A percentile compares a stretch with the other conserved stretches of the same genome.
Conservation (phyloP, 805 yeast species). For the Candida chilensis region DNA sequence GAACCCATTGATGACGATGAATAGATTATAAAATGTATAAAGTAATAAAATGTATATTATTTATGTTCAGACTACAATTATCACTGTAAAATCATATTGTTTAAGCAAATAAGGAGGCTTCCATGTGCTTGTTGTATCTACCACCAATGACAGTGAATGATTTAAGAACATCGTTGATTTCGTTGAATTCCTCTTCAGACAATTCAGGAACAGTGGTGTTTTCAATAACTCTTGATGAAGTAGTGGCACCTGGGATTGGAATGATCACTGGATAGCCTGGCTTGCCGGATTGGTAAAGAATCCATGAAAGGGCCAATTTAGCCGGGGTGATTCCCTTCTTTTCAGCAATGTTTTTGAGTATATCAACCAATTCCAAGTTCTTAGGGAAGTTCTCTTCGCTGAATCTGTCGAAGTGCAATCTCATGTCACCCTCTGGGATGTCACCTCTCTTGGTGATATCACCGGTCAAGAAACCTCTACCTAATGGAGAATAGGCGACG, state of each 20-base stretch:
- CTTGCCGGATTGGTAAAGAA: constrained; percentile 33
- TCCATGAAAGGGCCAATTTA: constrained; percentile 67
- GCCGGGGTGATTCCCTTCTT: constrained; percentile 40
- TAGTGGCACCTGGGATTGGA: constrained; percentile 78
- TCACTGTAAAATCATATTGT: too few relatives aligned
- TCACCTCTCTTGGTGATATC: constrained; percentile 31
- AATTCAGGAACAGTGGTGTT: constrained; percentile 43
- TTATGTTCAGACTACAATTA: too few relatives aligned
- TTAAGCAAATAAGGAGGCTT: not conserved
- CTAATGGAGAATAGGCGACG: constrained; percentile 77
- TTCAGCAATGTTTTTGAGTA: constrained; percentile 41
- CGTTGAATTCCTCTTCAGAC: constrained; percentile 46
- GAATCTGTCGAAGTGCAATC: constrained; percentile 47
- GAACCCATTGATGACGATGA: constrained; percentile 7
- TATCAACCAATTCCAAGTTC: constrained; percentile 41
- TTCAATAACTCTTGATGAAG: constrained; percentile 47
- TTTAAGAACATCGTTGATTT: constrained; percentile 36
- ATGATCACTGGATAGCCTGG: constrained; percentile 42
- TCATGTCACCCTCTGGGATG: constrained; percentile 47
- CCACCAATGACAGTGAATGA: constrained; percentile 42
- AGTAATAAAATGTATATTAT: too few relatives aligned
- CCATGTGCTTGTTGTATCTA: constrained; percentile 38
- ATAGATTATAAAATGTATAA: too few relatives aligned
- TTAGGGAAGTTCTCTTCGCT: constrained; percentile 42
- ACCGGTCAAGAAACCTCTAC: constrained; percentile 74